Conservation (phyloP, 768 basidiomycete genomes). For the Lyophyllum shimeji region DNA sequence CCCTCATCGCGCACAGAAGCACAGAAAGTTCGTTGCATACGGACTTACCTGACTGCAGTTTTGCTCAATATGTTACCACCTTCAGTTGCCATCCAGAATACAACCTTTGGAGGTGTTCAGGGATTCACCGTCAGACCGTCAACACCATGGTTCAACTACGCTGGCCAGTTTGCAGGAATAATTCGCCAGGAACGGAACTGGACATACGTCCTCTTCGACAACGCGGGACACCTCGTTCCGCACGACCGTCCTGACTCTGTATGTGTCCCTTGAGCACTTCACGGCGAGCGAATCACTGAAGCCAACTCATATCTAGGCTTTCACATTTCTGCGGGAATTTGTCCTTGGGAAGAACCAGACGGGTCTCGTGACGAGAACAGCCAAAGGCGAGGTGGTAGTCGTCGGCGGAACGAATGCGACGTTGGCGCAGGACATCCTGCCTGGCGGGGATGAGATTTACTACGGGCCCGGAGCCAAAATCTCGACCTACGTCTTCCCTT, state of each 20-base stretch:
- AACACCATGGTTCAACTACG: constrained; percentile 66
- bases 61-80: constrained; percentile 26
- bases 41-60: background rate
- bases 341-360: constrained; percentile 61
- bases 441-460: constrained; percentile 55
- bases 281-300: background rate
- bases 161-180: constrained; percentile 60
- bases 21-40: constrained; percentile 50
- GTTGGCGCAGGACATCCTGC: constrained; percentile 45
- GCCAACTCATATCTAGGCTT: constrained; percentile 40
- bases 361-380: constrained; percentile 46
- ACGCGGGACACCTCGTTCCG: constrained; percentile 44
- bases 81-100: constrained; percentile 68
- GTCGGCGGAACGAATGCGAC: constrained; percentile 50
- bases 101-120: constrained; percentile 75
- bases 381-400: constrained; percentile 29
- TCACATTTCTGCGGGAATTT: constrained; percentile 64
- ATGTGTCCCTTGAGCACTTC: constrained; percentile 19
- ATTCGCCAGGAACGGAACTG: constrained; percentile 75
- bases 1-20: constrained; percentile 60
- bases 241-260: constrained; percentile 35
- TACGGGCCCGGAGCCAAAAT: constrained; percentile 49
- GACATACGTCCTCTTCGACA: constrained; percentile 47
- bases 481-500: constrained; percentile 55
- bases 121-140: constrained; percentile 70